phyloP scores from a whole-genome alignment of 1,139 yeast species.

The Tardiomyces digboiensis region DNA sequence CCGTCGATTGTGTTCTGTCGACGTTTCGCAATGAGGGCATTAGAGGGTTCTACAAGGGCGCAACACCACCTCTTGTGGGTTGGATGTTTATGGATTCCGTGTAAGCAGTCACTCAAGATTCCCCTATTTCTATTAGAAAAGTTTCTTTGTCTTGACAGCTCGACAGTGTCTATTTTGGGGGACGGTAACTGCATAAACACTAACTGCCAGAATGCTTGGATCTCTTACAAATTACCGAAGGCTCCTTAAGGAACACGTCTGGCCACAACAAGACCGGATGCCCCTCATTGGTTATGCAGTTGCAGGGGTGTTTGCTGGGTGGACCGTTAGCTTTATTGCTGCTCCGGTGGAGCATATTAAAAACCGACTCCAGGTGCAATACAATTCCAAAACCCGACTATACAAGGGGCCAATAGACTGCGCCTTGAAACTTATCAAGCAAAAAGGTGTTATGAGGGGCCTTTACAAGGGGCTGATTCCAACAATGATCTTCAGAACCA shows the following conservation, averaged over 20 bases:
- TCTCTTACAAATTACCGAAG: conserved; percentile 71
- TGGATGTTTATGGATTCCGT: conserved; percentile 87
- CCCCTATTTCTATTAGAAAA: neutral
- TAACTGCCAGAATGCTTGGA: conserved; percentile 49
- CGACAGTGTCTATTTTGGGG: neutral
- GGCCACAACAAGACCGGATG: conserved; percentile 44
- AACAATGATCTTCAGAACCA: conserved; percentile 80
- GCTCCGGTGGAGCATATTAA: conserved; percentile 90
- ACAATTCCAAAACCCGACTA: conserved; percentile 59
- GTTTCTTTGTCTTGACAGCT: neutral
- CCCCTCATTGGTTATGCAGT: conserved; percentile 68
- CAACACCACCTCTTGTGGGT: conserved; percentile 86
- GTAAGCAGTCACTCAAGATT: neutral
- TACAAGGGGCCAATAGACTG: conserved; percentile 81
- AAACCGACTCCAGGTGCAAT: conserved; percentile 84
- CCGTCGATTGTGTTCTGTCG: conserved; percentile 67
- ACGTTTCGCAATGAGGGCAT: conserved; percentile 69
- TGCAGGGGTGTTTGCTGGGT: conserved; percentile 74
- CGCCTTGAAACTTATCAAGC: conserved; percentile 34
- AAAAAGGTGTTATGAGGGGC: conserved; percentile 65
- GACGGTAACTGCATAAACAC: neutral
- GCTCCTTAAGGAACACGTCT: conserved; percentile 53
- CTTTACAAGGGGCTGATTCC: conserved; percentile 75
- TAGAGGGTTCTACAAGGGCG: conserved; percentile 75
- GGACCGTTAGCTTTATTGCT: conserved; percentile 89